Conservation (phyloP, 1,139 yeast species). For the Candida sp. region DNA sequence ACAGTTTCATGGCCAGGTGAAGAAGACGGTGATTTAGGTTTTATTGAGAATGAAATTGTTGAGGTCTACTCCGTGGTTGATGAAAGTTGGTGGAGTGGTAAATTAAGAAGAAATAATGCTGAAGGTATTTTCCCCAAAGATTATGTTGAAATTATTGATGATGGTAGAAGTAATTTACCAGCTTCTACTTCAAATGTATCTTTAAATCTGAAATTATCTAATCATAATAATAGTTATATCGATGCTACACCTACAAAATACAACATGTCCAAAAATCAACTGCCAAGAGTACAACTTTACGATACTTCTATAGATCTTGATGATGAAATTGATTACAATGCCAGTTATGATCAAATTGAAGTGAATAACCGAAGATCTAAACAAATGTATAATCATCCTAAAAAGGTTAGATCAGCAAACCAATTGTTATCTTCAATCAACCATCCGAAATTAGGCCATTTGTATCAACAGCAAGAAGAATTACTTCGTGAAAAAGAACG, state of each 20-base stretch:
- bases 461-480: slow-evolving; percentile 21
- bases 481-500: slow-evolving; percentile 18
- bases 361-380: slow-evolving; percentile 4
- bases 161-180: slow-evolving; percentile 10
- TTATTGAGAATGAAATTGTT: slow-evolving; percentile 87
- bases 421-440: slow-evolving; percentile 16
- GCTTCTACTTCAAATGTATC: slow-evolving; percentile 11
- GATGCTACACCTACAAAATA: slow-evolving; percentile 13
- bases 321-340: slow-evolving; percentile 22
- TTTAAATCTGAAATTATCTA: slow-evolving; percentile 10
- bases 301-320: slow-evolving; percentile 18
- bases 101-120: slow-evolving; percentile 72
- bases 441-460: slow-evolving; percentile 17
- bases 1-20: slow-evolving; percentile 91
- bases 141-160: slow-evolving; percentile 64
- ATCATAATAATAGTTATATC: slow-evolving; percentile 13
- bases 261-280: slow-evolving; percentile 10
- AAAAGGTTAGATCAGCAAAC: slow-evolving; percentile 15
- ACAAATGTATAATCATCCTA: slow-evolving; percentile 9
- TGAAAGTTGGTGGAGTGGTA: slow-evolving; percentile 93
- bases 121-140: slow-evolving; percentile 87
- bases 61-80: slow-evolving; percentile 80
- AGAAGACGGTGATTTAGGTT: slow-evolving; percentile 85
- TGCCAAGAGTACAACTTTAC: slow-evolving; percentile 12
- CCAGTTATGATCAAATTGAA: slow-evolving; percentile 20